Evolutionary conservation across 805 yeast genomes (phyloP).

Genomic region (Tetrapisispora arboricola): DNA sequence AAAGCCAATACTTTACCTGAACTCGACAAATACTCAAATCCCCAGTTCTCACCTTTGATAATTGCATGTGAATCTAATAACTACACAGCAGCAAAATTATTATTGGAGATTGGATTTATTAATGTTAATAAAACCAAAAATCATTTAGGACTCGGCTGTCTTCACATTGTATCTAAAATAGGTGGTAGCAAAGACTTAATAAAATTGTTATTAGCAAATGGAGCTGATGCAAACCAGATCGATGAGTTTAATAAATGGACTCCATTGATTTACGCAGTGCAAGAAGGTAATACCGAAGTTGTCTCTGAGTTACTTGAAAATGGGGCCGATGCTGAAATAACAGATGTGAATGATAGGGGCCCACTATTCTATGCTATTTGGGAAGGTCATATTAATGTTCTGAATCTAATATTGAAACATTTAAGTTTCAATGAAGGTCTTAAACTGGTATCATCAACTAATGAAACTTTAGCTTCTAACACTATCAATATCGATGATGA

Average conservation of each 20-base stretch:
- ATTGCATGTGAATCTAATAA: conserved; percentile 85
- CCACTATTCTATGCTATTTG: conserved; percentile 86
- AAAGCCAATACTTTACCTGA: conserved; percentile 25
- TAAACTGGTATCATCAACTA: conserved; percentile 2
- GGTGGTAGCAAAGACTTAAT: conserved; percentile 63
- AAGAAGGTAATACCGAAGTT: conserved; percentile 67
- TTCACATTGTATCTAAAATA: conserved; percentile 79
- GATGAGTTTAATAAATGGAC: conserved; percentile 92
- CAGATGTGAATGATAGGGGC: conserved; percentile 70
- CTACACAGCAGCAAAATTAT: conserved; percentile 52
- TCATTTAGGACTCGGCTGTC: conserved; percentile 81
- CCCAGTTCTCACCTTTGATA: conserved; percentile 67
- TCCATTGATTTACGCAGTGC: conserved; percentile 82
- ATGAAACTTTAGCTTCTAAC: conserved; percentile 1
- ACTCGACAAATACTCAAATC: conserved; percentile 24
- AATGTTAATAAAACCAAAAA: conserved; percentile 32
- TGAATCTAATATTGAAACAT: conserved; percentile 43
- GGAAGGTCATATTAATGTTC: conserved; percentile 83
- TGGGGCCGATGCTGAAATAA: conserved; percentile 58
- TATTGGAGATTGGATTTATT: conserved; percentile 33
- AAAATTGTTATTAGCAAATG: conserved; percentile 55
- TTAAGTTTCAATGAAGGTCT: background rate
- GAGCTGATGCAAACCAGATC: conserved; percentile 63
- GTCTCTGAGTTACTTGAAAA: conserved; percentile 58
- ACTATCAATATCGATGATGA: conserved; percentile 16